These are phyloP conservation scores for Alectoria sarmentosa DNA, from an alignment of 495 filamentous ascomycete species.

Conservation along the genomic window DNA sequence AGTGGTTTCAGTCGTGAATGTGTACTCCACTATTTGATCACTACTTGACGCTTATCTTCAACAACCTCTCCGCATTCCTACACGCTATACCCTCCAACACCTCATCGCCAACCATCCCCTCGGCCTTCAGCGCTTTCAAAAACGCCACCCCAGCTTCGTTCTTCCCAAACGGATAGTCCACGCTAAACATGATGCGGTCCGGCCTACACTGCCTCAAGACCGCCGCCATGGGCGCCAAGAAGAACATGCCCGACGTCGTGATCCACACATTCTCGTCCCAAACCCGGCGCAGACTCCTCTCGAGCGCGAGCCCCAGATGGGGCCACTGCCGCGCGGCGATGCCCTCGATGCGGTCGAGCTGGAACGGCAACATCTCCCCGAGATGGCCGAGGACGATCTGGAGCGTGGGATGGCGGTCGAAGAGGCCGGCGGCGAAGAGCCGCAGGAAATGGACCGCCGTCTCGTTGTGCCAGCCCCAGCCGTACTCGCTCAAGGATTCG, in stretches of 20 bases:
- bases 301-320: neutral
- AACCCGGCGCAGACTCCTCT: neutral
- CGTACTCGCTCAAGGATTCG: neutral
- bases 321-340: conserved; percentile 14
- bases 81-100: conserved; percentile 6
- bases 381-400: neutral
- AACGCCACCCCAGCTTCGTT: neutral
- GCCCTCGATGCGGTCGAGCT: neutral
- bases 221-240: neutral
- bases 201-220: neutral
- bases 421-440: neutral
- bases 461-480: neutral
- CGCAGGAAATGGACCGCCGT: neutral
- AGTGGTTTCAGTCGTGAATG: too few species aligned
- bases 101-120: conserved; percentile 32
- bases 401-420: neutral
- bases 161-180: neutral
- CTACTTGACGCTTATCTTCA: too few species aligned
- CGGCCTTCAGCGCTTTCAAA: conserved; percentile 27
- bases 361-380: neutral
- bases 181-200: conserved; percentile 5
- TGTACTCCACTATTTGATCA: too few species aligned
- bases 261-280: conserved; percentile 2
- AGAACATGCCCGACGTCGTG: neutral
- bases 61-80: neutral